Evolutionary conservation across 257 asterid genomes (phyloP).

Genomic region (Petunia secreta): DNA sequence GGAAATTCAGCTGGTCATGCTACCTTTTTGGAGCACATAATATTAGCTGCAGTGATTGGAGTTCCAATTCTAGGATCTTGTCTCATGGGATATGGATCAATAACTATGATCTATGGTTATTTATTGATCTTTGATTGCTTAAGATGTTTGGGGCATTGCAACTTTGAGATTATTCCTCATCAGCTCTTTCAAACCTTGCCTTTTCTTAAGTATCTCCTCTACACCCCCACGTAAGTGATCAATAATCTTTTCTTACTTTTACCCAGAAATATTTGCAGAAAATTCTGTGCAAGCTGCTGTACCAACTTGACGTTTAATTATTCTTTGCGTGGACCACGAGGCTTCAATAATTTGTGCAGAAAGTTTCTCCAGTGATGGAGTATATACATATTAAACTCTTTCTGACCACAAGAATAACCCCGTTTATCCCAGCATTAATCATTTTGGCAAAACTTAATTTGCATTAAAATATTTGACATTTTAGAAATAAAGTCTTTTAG

Average conservation of each 20-base stretch:
- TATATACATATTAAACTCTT: too few species aligned
- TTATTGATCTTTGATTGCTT: conserved; percentile 64
- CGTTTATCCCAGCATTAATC: too few species aligned
- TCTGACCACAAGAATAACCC: too few species aligned
- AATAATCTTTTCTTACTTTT: not conserved
- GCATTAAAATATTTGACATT: too few species aligned
- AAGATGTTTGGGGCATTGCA: conserved; percentile 87
- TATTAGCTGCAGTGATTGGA: conserved; percentile 61
- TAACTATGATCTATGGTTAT: conserved; percentile 62
- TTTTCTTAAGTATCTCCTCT: conserved; percentile 60
- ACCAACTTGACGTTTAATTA: not conserved
- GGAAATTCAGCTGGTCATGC: conserved; percentile 77
- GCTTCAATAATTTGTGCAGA: not conserved
- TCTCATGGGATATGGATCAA: conserved; percentile 68
- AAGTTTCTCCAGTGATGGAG: not conserved
- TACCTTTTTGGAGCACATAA: conserved; percentile 72
- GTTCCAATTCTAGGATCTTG: conserved; percentile 67
- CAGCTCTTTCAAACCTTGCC: conserved; percentile 63
- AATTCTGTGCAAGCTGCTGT: not conserved
- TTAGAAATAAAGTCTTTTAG: too few species aligned
- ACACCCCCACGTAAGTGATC: conserved; percentile 80
- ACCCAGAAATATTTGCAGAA: too few species aligned
- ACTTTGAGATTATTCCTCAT: conserved; percentile 78
- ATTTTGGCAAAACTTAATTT: too few species aligned
- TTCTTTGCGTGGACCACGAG: not conserved